These are phyloP conservation scores for Bretschneidera sinensis DNA, from an alignment of 345 rosid genomes.

Conservation along the genomic window DNA sequence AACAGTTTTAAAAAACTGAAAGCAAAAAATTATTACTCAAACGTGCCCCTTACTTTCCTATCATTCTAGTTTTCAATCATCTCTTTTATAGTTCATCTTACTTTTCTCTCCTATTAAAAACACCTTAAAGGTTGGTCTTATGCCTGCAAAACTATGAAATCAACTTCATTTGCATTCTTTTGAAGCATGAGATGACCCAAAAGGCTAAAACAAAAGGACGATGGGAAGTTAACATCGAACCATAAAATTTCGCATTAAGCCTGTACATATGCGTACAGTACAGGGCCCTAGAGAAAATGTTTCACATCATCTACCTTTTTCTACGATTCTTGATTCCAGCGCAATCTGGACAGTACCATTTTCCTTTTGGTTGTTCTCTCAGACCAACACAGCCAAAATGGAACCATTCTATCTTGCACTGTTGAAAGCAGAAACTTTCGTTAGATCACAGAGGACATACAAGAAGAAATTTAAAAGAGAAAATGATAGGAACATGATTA, in stretches of 20 bases:
- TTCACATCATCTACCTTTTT: constrained; percentile 30
- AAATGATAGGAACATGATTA: not conserved
- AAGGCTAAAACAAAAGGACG: not conserved
- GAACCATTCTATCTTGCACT: constrained; percentile 99
- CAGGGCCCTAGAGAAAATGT: not conserved
- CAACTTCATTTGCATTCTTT: too few relatives aligned
- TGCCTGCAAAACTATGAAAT: too few relatives aligned
- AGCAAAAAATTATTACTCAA: too few relatives aligned
- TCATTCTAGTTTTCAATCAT: too few relatives aligned
- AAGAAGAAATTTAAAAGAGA: not conserved
- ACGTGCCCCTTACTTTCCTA: too few relatives aligned
- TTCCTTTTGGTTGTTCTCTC: constrained; percentile 86
- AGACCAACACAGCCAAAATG: constrained; percentile 91
- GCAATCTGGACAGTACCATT: constrained; percentile 90
- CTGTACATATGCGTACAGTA: not conserved
- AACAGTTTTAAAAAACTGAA: too few relatives aligned
- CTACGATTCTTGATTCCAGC: constrained; percentile 61
- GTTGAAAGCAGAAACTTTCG: constrained; percentile 15
- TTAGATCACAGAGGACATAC: constrained; percentile 9
- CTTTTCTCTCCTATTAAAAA: too few relatives aligned
- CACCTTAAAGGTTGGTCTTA: too few relatives aligned
- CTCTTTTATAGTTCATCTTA: too few relatives aligned
- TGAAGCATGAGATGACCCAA: not conserved
- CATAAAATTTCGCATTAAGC: too few relatives aligned
- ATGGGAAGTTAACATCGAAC: too few relatives aligned